Evolutionary conservation across 345 rosid species (phyloP), one percentile per base, ranked within the genome.

Genomic region (Xanthoceras sorbifolium): DNA sequence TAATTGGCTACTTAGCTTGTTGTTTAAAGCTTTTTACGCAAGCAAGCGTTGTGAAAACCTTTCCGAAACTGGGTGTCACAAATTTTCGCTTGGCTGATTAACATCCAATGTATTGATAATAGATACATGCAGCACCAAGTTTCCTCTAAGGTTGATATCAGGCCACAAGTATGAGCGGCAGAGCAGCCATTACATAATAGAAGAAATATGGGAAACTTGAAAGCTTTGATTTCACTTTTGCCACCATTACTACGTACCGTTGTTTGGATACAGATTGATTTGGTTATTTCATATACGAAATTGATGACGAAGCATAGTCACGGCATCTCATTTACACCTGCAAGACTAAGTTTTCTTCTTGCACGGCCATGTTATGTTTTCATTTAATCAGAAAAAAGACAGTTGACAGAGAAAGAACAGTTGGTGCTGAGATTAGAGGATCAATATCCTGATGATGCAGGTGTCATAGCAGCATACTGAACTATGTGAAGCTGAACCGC

Each of bases 321-420:
- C 44, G 15, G 34, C 36, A 28, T 28, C 3, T 6, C 57, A 48
- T 48, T n/a, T 6, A 26, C 28, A 0, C 59, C 26, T 48, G 71
- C 22, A 5, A 29, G 8, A 44, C 34, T 42, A 25, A 22, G n/a
- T 67, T 10, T 42, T 44, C 34, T 54, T 54, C 6, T 71, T 60
- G 55, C 25, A 57, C n/a, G n/a, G n/a, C 22, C 48, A 8, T 59
- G 75, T 38, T 59, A 3, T 38, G 36, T 72, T 3, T 59, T 72
- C 22, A 25, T 25, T 25, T 28, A 17, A 59, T 57, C 87, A 85
- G 87, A 63, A 23, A 52, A n/a, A n/a, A 74, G 85, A 36, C 77
- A 75, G 64, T 82, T 85, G 81, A 82, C 87, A 14, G 87, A 77
- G 0, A 85, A 82, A 68, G 87, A 85, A 46, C 71, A 67, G 73